Evolutionary conservation across 2,329 filamentous ascomycete species (phyloP).

Genomic region (Phoma sp.): DNA sequence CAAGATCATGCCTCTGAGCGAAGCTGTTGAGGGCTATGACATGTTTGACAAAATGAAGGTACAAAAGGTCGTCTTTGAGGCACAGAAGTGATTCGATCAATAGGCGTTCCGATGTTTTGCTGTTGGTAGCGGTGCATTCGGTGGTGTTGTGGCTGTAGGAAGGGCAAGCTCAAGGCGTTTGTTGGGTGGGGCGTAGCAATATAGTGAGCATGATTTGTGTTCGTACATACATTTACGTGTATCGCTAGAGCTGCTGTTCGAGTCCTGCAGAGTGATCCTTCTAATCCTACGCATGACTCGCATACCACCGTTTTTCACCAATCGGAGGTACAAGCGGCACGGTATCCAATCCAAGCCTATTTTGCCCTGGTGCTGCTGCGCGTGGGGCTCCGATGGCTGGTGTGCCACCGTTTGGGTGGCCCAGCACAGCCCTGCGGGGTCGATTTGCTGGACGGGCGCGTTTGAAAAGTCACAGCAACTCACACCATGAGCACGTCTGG

Average conservation of each 20-base stretch:
- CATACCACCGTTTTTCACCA: not conserved
- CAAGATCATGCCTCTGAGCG: slow-evolving; percentile 59
- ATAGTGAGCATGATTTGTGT: not conserved
- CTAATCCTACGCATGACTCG: slow-evolving; percentile 13
- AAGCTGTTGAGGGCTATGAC: slow-evolving; percentile 61
- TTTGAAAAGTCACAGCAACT: slow-evolving; percentile 18
- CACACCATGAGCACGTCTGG: slow-evolving; percentile 6
- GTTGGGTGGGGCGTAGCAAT: not conserved
- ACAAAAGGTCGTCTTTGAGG: slow-evolving; percentile 61
- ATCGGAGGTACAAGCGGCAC: slow-evolving; percentile 13
- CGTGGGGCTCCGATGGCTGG: slow-evolving; percentile 11
- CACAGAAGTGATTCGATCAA: slow-evolving; percentile 41
- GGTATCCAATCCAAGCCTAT: slow-evolving; percentile 13
- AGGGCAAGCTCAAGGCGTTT: not conserved
- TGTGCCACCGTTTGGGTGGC: slow-evolving; percentile 24
- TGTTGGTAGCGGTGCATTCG: slow-evolving; percentile 4
- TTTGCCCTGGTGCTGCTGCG: slow-evolving; percentile 14
- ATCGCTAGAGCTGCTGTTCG: not conserved
- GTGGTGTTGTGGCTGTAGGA: not conserved
- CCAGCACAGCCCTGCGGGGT: slow-evolving; percentile 28
- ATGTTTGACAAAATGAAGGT: slow-evolving; percentile 62
- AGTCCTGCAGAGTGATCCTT: not conserved
- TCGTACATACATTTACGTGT: not conserved
- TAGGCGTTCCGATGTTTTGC: not conserved
- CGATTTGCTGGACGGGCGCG: slow-evolving; percentile 23